Evolutionary conservation across 768 basidiomycete species (phyloP).

Genomic region (Butyriboletus loyo): DNA sequence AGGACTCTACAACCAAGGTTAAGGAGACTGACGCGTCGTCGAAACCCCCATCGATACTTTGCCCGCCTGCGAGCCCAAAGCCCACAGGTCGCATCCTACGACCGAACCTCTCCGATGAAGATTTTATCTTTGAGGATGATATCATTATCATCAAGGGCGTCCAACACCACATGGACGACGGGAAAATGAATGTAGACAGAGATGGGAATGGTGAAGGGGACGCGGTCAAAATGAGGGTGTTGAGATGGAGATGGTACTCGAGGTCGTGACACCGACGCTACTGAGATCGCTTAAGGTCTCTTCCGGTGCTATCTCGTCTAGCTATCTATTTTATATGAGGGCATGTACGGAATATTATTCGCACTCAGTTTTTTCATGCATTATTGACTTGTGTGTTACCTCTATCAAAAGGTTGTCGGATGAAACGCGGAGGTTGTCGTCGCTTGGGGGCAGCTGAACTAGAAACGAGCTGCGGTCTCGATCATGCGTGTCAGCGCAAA

Average conservation of each 20-base stretch:
- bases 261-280: background rate
- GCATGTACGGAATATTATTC: conserved; percentile 11
- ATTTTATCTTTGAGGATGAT: conserved; percentile 24
- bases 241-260: conserved; percentile 28
- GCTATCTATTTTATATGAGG: conserved; percentile 14
- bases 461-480: background rate
- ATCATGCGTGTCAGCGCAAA: background rate
- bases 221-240: conserved; percentile 23
- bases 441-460: background rate
- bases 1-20: background rate
- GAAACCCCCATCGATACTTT: background rate
- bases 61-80: background rate
- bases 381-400: background rate
- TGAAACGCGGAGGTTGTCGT: background rate
- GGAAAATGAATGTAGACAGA: conserved; percentile 13
- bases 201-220: background rate
- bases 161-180: background rate
- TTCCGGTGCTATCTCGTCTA: conserved; percentile 7
- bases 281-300: background rate
- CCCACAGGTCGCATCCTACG: conserved; percentile 10
- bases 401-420: too few relatives aligned
- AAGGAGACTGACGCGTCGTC: background rate
- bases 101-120: conserved; percentile 15
- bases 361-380: background rate
- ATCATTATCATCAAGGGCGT: conserved; percentile 14